Percentiles rank a stretch among this genome's conserved stretches.
Conservation (phyloP, 306 rosid genomes). For the Castanea sativa region DNA sequence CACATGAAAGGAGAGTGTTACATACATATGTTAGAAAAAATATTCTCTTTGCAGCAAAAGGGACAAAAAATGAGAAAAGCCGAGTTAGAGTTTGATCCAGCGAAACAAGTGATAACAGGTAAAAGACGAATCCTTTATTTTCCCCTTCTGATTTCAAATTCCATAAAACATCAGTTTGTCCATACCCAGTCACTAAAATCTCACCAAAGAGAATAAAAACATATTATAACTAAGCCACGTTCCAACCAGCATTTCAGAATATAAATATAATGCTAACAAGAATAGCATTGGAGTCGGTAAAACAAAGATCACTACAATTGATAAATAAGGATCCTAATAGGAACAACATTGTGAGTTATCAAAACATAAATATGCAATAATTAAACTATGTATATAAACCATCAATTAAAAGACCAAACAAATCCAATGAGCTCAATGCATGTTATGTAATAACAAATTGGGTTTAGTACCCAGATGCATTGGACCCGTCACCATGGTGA, state of each 20-base stretch:
- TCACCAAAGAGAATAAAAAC: background rate
- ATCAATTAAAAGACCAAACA: conserved; percentile 1
- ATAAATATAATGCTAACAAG: background rate
- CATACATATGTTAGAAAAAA: too few species aligned
- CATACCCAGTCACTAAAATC: background rate
- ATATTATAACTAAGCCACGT: background rate
- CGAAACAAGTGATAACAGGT: too few species aligned
- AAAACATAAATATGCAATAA: background rate
- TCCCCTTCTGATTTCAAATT: too few species aligned
- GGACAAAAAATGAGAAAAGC: too few species aligned
- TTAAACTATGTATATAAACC: background rate
- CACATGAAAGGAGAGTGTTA: too few species aligned
- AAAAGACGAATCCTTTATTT: too few species aligned
- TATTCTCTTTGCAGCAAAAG: too few species aligned
- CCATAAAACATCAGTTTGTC: background rate
- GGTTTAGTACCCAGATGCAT: too few species aligned
- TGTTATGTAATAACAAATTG: background rate
- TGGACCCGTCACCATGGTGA: too few species aligned
- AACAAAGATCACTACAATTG: background rate
- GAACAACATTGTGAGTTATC: conserved; percentile 1
- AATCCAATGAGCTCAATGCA: too few species aligned
- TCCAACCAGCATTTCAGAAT: background rate
- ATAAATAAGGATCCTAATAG: background rate
- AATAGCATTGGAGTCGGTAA: background rate
- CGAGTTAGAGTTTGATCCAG: too few species aligned